These are phyloP conservation scores for Pichia cephalocereana DNA, from an alignment of 805 yeast genomes.

Conservation along the genomic window DNA sequence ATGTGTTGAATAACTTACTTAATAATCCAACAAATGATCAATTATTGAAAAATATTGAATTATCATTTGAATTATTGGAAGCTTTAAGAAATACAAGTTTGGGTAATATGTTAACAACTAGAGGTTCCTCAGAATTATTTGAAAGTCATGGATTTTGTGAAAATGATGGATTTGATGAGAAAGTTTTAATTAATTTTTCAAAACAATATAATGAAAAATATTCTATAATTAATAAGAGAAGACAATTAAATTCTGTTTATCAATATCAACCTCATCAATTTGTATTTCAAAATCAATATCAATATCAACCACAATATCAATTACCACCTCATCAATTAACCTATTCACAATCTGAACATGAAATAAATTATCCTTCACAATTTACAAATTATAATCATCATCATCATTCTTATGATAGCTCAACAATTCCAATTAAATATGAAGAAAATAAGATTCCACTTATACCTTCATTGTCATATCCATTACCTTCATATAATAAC, in stretches of 20 bases:
- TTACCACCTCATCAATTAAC: no score
- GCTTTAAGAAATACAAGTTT: slow-evolving; percentile 51
- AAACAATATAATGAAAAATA: slow-evolving; percentile 12
- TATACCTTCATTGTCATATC: background rate
- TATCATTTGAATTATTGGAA: slow-evolving; percentile 40
- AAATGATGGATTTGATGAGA: slow-evolving; percentile 16
- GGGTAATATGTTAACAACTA: slow-evolving; percentile 32
- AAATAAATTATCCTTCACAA: no score
- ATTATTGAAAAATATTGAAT: slow-evolving; percentile 37
- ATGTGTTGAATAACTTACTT: slow-evolving; percentile 52
- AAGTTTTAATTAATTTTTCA: slow-evolving; percentile 10
- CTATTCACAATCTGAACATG: no score
- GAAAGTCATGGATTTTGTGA: slow-evolving; percentile 16
- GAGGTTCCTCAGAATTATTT: slow-evolving; percentile 8
- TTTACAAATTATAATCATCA: background rate
- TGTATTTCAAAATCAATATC: background rate
- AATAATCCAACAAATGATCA: slow-evolving; percentile 48
- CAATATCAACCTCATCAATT: background rate
- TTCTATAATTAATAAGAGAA: slow-evolving; percentile 2
- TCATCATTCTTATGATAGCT: background rate
- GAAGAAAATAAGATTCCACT: background rate
- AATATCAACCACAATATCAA: background rate
- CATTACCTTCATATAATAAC: background rate
- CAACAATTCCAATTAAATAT: background rate
- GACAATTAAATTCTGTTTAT: slow-evolving; percentile 8